Percentiles rank a stretch among this genome's conserved stretches.
Conservation (phyloP, 371 early-diverging fungal genomes). For the Cokeromyces recurvatus region DNA sequence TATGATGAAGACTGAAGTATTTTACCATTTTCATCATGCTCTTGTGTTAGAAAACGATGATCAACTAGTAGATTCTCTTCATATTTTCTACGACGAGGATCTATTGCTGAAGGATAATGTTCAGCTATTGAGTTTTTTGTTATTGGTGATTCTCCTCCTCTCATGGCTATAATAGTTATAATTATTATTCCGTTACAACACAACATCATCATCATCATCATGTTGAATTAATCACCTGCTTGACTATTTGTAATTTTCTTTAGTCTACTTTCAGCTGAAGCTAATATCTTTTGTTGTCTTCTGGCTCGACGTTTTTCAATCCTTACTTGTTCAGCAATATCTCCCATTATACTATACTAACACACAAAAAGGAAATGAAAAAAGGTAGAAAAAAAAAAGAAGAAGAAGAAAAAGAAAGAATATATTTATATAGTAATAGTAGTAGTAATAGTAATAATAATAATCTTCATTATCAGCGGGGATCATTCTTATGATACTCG, state of each 20-base stretch:
- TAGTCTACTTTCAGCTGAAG: conserved; percentile 52
- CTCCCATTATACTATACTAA: conserved; percentile 26
- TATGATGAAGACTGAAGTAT: too few species aligned
- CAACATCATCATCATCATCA: conserved; percentile 15
- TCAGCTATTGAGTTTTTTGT: conserved; percentile 19
- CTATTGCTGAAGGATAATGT: conserved; percentile 15
- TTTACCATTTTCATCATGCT: too few species aligned
- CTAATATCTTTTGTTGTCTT: conserved; percentile 55
- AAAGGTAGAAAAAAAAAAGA: too few species aligned
- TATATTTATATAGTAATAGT: too few species aligned
- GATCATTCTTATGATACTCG: too few species aligned
- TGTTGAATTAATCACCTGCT: conserved; percentile 18
- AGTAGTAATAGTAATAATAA: too few species aligned
- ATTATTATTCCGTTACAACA: too few species aligned
- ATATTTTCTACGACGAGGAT: conserved; percentile 16
- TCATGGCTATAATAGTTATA: too few species aligned
- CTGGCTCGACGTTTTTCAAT: conserved; percentile 52
- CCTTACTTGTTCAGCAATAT: conserved; percentile 49
- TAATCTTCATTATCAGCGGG: too few species aligned
- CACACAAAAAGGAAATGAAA: too few species aligned
- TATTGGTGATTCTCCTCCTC: conserved; percentile 20
- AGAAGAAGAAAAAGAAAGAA: too few species aligned
- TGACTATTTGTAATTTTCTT: conserved; percentile 55
- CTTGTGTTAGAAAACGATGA: conserved; percentile 9
- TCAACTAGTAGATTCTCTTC: conserved; percentile 12